A percentile compares a stretch with the other conserved stretches of the same genome.
Evolutionary conservation across 257 asterid species (phyloP).

Genomic region (Jacaranda mimosifolia): DNA sequence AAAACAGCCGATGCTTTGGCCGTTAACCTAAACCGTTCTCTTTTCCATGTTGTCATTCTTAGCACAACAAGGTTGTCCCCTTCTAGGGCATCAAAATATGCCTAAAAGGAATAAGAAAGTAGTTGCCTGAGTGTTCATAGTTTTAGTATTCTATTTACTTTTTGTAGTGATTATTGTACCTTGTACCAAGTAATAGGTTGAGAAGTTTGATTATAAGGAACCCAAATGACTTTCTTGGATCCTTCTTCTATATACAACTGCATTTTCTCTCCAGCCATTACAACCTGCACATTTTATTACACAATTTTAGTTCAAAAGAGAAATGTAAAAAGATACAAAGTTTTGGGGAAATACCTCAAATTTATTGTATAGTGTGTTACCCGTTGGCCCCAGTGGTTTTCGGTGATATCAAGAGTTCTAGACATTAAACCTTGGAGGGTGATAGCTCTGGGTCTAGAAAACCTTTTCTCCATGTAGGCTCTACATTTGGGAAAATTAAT

Average conservation of each 20-base stretch:
- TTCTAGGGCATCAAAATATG: constrained; percentile 82
- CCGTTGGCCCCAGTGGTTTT: constrained; percentile 77
- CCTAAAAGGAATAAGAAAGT: constrained; percentile 43
- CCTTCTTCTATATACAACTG: constrained; percentile 71
- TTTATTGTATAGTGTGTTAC: no score
- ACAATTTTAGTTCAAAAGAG: neutral
- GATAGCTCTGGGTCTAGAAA: constrained; percentile 81
- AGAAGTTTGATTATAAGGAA: constrained; percentile 31
- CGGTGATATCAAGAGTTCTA: constrained; percentile 84
- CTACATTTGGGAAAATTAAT: constrained; percentile 41
- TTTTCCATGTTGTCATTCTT: constrained; percentile 73
- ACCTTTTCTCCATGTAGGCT: constrained; percentile 94
- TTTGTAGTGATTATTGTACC: constrained; percentile 48
- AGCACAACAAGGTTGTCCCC: constrained; percentile 74
- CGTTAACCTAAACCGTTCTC: constrained; percentile 93
- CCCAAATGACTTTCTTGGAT: constrained; percentile 65
- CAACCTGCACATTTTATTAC: constrained; percentile 52
- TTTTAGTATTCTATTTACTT: neutral
- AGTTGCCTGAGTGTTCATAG: no score
- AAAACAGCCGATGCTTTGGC: constrained; percentile 81
- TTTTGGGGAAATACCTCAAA: no score
- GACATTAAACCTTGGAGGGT: constrained; percentile 81
- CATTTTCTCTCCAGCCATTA: constrained; percentile 66
- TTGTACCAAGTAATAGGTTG: constrained; percentile 88
- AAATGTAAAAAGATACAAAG: no score